Conservation (phyloP, 2,329 filamentous ascomycete species). For the Gaeumannomyces sp. region DNA sequence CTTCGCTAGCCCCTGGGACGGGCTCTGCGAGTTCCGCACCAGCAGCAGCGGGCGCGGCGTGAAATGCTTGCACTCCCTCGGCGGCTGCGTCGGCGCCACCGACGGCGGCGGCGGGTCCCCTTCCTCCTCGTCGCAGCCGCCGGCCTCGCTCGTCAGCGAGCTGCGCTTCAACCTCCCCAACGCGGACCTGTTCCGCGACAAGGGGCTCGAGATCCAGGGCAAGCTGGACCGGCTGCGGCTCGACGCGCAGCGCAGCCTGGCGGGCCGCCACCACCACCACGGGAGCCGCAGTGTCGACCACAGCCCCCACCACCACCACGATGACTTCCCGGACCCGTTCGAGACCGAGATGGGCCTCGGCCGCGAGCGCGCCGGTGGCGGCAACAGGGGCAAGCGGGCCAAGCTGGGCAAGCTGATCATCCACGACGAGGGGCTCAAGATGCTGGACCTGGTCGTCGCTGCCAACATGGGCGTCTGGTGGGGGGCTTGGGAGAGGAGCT, state of each 20-base stretch:
- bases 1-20: constrained; percentile 82
- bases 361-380: constrained; percentile 78
- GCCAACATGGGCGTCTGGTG: constrained; percentile 93
- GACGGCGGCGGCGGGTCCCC: constrained; percentile 20
- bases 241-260: neutral
- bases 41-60: constrained; percentile 68
- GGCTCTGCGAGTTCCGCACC: constrained; percentile 78
- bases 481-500: constrained; percentile 68
- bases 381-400: constrained; percentile 75
- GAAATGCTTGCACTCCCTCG: constrained; percentile 66
- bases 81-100: constrained; percentile 20
- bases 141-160: constrained; percentile 60
- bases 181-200: constrained; percentile 35
- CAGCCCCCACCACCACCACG: neutral
- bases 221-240: constrained; percentile 36
- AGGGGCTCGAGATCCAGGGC: constrained; percentile 20
- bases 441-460: constrained; percentile 88
- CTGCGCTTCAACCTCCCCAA: constrained; percentile 83
- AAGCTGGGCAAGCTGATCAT: constrained; percentile 94
- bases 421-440: constrained; percentile 83
- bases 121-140: constrained; percentile 19
- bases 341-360: constrained; percentile 55
- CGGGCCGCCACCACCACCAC: neutral
- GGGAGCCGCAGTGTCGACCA: constrained; percentile 1
- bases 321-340: constrained; percentile 16